Conservation (phyloP, 75 land plant species). For the Sequoia sempervirens region DNA sequence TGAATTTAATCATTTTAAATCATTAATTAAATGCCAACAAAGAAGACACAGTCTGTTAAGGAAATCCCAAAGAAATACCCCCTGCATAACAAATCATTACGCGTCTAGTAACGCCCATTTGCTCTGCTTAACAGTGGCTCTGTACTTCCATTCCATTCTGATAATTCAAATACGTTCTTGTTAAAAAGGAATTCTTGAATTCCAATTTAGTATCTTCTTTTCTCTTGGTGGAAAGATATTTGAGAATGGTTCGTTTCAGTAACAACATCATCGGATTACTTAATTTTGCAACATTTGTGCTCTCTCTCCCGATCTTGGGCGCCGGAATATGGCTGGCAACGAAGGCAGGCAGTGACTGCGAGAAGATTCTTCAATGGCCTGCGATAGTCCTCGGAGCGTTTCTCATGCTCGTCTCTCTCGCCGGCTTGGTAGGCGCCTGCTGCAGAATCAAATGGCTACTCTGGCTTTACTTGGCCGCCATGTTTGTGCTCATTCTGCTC, state of each 20-base stretch:
- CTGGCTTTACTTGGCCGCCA: constrained; percentile 21
- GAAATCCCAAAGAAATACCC: too few relatives aligned
- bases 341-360: constrained; percentile 42
- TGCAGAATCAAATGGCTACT: constrained; percentile 24
- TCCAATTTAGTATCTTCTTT: constrained; percentile 24
- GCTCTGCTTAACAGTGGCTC: too few relatives aligned
- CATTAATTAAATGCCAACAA: too few relatives aligned
- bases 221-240: constrained; percentile 22
- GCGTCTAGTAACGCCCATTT: too few relatives aligned
- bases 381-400: constrained; percentile 25
- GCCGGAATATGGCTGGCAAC: constrained; percentile 36
- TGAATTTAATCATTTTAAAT: too few relatives aligned
- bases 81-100: too few relatives aligned
- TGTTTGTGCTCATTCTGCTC: constrained; percentile 33
- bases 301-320: constrained; percentile 42
- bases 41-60: too few relatives aligned
- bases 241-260: constrained; percentile 15
- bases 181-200: constrained; percentile 47
- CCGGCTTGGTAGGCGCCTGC: constrained; percentile 33
- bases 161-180: not conserved
- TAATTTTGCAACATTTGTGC: constrained; percentile 20
- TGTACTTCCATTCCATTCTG: too few relatives aligned
- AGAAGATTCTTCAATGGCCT: constrained; percentile 24
- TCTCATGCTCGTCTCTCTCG: constrained; percentile 26
- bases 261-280: constrained; percentile 22